Conservation (phyloP, 2,329 filamentous ascomycete species). For the Falciphora oryzae region DNA sequence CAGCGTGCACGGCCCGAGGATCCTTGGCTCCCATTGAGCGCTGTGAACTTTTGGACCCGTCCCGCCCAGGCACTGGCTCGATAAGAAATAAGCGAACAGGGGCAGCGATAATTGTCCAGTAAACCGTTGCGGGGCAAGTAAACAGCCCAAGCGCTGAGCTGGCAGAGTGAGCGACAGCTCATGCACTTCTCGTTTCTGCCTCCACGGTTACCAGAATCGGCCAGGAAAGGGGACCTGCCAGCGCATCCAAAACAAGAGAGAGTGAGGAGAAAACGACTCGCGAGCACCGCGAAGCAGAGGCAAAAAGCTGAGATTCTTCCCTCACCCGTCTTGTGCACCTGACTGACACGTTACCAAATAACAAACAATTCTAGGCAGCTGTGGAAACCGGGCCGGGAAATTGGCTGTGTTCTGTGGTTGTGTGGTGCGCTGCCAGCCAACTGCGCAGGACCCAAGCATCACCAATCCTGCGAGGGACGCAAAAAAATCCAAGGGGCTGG, state of each 20-base stretch:
- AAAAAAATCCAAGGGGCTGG: conserved; percentile 5
- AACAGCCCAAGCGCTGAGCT: conserved; percentile 4
- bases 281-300: neutral
- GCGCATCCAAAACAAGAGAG: neutral
- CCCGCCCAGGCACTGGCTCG: neutral
- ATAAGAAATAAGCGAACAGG: conserved; percentile 3
- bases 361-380: neutral
- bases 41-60: no score
- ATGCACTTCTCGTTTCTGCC: neutral
- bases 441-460: neutral
- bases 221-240: neutral
- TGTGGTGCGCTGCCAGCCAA: neutral
- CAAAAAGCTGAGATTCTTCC: conserved; percentile 1
- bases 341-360: neutral
- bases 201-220: neutral
- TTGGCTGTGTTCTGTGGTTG: neutral
- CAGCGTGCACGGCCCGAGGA: neutral
- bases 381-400: neutral
- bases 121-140: conserved; percentile 7
- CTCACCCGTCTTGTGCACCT: neutral
- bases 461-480: neutral
- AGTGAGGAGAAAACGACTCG: neutral
- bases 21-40: no score
- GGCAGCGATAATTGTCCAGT: conserved; percentile 6
- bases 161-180: neutral